Conservation (phyloP, 352 stramenopile species). For the Globisporangium heterothallicum region DNA sequence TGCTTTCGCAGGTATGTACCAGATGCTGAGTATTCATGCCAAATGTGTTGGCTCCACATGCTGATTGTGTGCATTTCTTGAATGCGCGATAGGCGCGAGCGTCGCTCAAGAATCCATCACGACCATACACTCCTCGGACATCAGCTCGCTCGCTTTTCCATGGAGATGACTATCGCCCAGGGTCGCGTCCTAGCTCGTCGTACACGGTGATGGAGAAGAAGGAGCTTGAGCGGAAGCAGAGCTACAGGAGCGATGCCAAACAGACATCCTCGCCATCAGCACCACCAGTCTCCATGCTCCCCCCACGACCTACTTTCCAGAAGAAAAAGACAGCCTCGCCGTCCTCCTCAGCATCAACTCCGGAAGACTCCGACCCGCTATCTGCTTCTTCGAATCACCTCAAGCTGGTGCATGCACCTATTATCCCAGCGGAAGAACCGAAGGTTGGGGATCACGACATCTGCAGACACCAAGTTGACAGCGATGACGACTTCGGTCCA, state of each 20-base stretch:
- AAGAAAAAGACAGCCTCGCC: conserved; percentile 8
- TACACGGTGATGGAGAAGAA: conserved; percentile 44
- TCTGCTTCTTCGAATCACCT: conserved; percentile 11
- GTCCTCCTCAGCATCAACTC: not conserved
- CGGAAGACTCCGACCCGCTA: conserved; percentile 2
- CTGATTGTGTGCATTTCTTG: not conserved
- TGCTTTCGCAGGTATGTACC: conserved; percentile 64
- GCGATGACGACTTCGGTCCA: not conserved
- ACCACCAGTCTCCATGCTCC: conserved; percentile 10
- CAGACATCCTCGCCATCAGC: not conserved
- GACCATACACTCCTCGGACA: conserved; percentile 69
- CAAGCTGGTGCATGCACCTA: conserved; percentile 41
- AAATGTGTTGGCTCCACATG: no score
- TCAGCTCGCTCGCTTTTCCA: conserved; percentile 57
- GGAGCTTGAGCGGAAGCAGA: conserved; percentile 18
- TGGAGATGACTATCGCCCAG: conserved; percentile 70
- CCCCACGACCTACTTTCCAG: conserved; percentile 6
- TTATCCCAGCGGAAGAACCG: conserved; percentile 15
- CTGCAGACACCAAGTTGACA: not conserved
- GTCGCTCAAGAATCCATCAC: conserved; percentile 75
- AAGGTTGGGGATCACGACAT: not conserved
- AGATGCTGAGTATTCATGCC: no score
- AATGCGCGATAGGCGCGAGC: conserved; percentile 43
- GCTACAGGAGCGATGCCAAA: conserved; percentile 10
- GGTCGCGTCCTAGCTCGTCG: conserved; percentile 61